Percentiles rank a stretch among this genome's conserved stretches.
Conservation (phyloP, 768 basidiomycete species). For the Serendipita sp. region DNA sequence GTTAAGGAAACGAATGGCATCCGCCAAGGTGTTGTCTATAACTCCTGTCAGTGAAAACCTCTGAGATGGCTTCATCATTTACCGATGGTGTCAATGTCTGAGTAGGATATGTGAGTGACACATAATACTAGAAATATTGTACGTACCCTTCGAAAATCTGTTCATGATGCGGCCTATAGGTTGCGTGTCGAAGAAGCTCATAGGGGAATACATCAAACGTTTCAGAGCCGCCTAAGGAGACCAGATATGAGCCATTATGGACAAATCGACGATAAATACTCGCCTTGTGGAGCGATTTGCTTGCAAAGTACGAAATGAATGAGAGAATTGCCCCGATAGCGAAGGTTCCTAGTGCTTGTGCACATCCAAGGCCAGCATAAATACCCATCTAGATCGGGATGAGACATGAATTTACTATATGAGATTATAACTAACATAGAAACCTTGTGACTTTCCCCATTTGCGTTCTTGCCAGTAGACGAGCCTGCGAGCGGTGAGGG, state of each 20-base stretch:
- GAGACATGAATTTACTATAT: neutral
- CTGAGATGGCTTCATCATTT: neutral
- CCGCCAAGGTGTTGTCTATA: constrained; percentile 17
- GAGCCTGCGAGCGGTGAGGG: constrained; percentile 30
- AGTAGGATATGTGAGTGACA: neutral
- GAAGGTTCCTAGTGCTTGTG: constrained; percentile 53
- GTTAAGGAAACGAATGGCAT: constrained; percentile 58
- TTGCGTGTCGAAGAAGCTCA: constrained; percentile 18
- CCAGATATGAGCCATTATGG: neutral
- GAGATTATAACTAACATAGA: constrained; percentile 39
- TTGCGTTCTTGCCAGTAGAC: constrained; percentile 71
- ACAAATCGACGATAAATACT: neutral
- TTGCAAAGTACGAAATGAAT: constrained; percentile 60
- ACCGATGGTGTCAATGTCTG: constrained; percentile 61
- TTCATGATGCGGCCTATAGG: constrained; percentile 82
- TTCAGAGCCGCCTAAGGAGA: neutral
- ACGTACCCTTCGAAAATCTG: constrained; percentile 61
- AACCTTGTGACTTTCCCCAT: constrained; percentile 42
- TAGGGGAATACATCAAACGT: neutral
- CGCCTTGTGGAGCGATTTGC: constrained; percentile 37
- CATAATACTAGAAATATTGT: neutral
- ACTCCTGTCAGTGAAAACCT: neutral
- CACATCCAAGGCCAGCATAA: constrained; percentile 56
- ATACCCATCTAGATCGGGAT: constrained; percentile 47
- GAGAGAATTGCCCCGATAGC: constrained; percentile 49